Base-by-base conservation (phyloP, 139 green algal species). In the Picochlorum costavermella region DNA sequence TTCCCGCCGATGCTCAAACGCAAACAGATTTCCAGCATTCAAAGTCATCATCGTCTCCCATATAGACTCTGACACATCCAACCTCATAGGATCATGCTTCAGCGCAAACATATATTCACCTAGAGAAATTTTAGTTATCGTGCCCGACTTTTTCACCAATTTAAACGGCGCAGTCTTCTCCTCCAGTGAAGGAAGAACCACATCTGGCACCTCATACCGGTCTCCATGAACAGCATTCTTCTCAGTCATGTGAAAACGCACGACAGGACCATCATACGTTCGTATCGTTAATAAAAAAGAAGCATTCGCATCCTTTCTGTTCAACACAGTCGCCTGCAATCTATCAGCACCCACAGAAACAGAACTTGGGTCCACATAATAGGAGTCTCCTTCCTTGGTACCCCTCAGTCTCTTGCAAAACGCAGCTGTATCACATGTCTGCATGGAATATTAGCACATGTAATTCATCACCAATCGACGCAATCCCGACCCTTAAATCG, bases 381-480 rank as follows among this genome's bases (percentile, higher is more conserved):
- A 95, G 8, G 66, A 64, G 3, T 75, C 43, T 28, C 16, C 17
- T 6, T 76, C 75, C 50, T 62, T 71, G 25, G 44, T 69, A 12
- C 82, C 76, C 6, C 91, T 74, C 49, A 95, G 86, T 4, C 90
- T 79, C 0, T 67, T 73, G 73, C 93, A 98, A 73, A 98, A 98
- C 10, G 64, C 71, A 0, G 77, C 70, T 28, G 91, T 77, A 1
- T 73, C 65, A 76, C 91, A 98, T 57, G 83, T 97, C 81, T 94
- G 82, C 63, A 61, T 40, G 55, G 10, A 49, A n/a, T 10, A 29
- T 29, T 44, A 13, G 30, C n/a, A 17, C 6, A 33, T 44, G 33
- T 45, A 2, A 9, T 37, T 12, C 33, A 16, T 28, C 20, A 28
- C 3, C 33, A 40, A 40, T 6, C 33, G 0, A 40, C 9, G 5